Base-by-base conservation (phyloP, 768 basidiomycete genomes). In the Kockovaella imperatae region DNA sequence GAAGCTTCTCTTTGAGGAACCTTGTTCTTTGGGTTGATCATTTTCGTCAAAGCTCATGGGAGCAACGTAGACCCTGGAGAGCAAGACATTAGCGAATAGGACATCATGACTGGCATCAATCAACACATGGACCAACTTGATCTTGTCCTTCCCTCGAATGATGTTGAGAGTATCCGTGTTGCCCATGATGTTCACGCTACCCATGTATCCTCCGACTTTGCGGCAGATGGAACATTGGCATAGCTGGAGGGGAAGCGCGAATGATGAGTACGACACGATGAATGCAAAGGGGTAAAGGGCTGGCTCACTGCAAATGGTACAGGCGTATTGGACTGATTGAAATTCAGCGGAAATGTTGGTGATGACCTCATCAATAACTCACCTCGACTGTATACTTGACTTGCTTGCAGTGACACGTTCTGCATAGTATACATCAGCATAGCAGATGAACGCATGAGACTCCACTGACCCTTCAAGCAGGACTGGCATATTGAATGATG, bases 201-300 rank as follows among this genome's bases (percentile, higher is more conserved):
- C 69, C 69, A 71, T 71, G 43, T 69, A 71, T 17, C 69, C 69
- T 4, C 67, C 69, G 4, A 59, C 60, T 43, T 71, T 71, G 2
- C 69, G 57, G 39, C 69, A 71, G 51, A 71, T 68, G 28, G 65
- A 63, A 34, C 69, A 71, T 52, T 60, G 60, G 40, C 68, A 69
- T 14, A 63, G n/a, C 60, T 61, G 40, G 10, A 3, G 14, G 25
- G 28, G 17, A 36, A 41, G 40, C 18, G 7, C 13, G 28, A 13
- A 4, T 18, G 11, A 3, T 3, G 35, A 14, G 21, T 23, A 49
- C 31, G 23, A 25, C 20, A 32, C 14, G 6, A 3, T 21, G 5
- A 25, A 26, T 20, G 20, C 14, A n/a, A 6, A 40, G 28, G 4
- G 8, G 23, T 38, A n/a, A 13, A 35, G 13, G 10, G 25, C 13